Percentiles rank a stretch among this genome's conserved stretches.
These are phyloP conservation scores for Discostella stelligeroides DNA, from an alignment of 108 stramenopile genomes.

Conservation along the genomic window DNA sequence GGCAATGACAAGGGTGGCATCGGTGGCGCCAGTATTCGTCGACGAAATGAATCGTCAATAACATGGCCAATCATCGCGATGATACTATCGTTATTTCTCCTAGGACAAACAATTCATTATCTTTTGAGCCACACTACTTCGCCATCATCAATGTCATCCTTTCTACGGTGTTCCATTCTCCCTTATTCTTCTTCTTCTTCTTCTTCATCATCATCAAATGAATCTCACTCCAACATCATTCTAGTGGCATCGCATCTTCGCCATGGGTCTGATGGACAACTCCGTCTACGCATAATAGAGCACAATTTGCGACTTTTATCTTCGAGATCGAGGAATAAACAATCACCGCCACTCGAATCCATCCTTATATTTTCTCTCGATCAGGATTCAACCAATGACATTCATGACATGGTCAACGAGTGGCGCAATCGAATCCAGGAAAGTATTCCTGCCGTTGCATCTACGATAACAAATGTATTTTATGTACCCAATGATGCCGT, in stretches of 20 bases:
- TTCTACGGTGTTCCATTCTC: neutral
- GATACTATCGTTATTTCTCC: neutral
- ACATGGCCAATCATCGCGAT: neutral
- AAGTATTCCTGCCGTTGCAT: neutral
- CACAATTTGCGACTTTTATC: conserved; percentile 36
- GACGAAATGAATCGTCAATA: neutral
- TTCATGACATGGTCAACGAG: conserved; percentile 13
- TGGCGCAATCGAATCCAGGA: conserved; percentile 10
- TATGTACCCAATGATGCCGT: conserved; percentile 35
- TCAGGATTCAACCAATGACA: neutral
- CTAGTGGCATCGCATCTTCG: conserved; percentile 46
- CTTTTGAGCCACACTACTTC: neutral
- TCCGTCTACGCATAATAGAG: conserved; percentile 36
- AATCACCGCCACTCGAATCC: conserved; percentile 22
- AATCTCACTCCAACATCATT: conserved; percentile 6
- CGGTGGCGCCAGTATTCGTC: neutral
- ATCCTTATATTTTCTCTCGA: conserved; percentile 35
- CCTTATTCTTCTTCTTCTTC: neutral
- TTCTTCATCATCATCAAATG: no score
- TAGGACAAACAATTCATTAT: neutral
- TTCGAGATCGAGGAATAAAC: neutral
- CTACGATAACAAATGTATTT: conserved; percentile 12
- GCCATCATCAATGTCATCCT: neutral
- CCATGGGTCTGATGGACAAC: conserved; percentile 26
- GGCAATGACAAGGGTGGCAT: neutral